Conservation (phyloP, 345 rosid genomes). For the Syzygium aromaticum region DNA sequence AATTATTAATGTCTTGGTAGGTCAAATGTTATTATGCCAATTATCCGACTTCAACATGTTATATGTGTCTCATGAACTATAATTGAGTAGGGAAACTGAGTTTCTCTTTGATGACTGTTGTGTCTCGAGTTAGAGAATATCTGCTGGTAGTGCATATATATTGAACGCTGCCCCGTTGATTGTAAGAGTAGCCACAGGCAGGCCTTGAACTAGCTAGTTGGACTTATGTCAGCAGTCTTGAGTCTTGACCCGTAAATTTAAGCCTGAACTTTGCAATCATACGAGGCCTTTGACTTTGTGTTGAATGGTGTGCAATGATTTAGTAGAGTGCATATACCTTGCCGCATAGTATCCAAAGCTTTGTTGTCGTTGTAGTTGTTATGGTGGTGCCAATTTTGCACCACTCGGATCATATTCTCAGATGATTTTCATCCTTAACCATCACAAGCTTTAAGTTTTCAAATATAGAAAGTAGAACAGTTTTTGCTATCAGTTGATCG, state of each 20-base stretch:
- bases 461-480: background rate
- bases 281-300: background rate
- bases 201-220: background rate
- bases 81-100: background rate
- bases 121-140: background rate
- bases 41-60: background rate
- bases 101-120: background rate
- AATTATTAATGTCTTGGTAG: constrained; percentile 86
- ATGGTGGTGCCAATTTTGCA: background rate
- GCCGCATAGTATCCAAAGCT: background rate
- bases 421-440: background rate
- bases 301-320: background rate
- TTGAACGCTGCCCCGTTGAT: background rate
- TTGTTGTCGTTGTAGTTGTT: background rate
- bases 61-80: background rate
- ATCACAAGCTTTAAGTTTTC: background rate
- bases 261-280: background rate
- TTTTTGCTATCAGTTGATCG: background rate
- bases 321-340: background rate
- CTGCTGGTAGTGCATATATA: background rate
- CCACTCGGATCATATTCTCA: background rate
- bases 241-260: background rate
- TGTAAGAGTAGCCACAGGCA: background rate
- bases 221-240: background rate
- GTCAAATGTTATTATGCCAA: background rate